Evolutionary conservation across 352 stramenopile genomes (phyloP).

Genomic region (Pythium monospermum): DNA sequence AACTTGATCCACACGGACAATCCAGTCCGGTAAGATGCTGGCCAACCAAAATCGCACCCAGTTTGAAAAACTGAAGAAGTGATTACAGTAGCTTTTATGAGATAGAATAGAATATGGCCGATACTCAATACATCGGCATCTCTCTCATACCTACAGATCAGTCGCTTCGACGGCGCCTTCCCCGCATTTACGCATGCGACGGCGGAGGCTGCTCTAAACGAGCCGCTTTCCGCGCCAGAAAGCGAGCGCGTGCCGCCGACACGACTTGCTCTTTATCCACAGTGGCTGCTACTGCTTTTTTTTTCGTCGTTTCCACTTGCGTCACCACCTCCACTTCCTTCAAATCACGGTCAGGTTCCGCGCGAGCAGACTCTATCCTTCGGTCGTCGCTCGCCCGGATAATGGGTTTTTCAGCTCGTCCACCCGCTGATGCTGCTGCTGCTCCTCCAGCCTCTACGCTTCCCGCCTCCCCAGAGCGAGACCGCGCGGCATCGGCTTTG

Average conservation of each 20-base stretch:
- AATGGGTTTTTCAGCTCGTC: neutral
- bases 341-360: neutral
- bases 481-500: neutral
- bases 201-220: slow-evolving; percentile 14
- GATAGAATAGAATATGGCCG: no score
- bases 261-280: slow-evolving; percentile 72
- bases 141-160: no score
- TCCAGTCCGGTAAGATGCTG: slow-evolving; percentile 43
- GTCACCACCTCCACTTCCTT: slow-evolving; percentile 3
- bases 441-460: no score
- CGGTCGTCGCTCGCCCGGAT: no score
- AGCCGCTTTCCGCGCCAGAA: slow-evolving; percentile 80
- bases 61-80: neutral
- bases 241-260: slow-evolving; percentile 68
- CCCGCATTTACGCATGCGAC: neutral
- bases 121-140: no score
- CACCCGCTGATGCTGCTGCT: neutral
- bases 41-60: no score
- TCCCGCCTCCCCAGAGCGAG: no score
- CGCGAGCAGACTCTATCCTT: no score
- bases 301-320: slow-evolving; percentile 10
- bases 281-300: slow-evolving; percentile 16
- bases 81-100: no score
- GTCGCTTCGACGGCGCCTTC: no score
- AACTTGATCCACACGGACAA: slow-evolving; percentile 59